Evolutionary conservation across 768 basidiomycete species (phyloP).

Genomic region (Amanita subjunquillea): DNA sequence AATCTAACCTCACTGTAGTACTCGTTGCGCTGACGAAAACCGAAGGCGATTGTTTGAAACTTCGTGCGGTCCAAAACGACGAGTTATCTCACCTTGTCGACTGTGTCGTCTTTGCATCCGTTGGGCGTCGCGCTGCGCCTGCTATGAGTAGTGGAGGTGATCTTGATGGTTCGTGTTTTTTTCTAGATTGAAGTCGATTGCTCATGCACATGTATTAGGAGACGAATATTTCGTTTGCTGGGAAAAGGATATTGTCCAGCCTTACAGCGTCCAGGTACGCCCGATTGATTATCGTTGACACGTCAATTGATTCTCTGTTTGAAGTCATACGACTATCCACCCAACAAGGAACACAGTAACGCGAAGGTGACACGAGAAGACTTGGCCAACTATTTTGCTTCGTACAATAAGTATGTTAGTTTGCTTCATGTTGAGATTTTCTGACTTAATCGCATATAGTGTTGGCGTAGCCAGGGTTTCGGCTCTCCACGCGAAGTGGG

Average conservation of each 20-base stretch:
- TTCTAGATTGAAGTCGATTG: neutral
- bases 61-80: slow-evolving; percentile 44
- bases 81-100: slow-evolving; percentile 48
- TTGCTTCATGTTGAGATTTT: neutral
- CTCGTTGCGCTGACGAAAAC: neutral
- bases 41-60: slow-evolving; percentile 53
- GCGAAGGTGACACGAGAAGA: slow-evolving; percentile 41
- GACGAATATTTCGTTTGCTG: slow-evolving; percentile 64
- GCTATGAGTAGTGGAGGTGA: slow-evolving; percentile 59
- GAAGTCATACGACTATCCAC: slow-evolving; percentile 60
- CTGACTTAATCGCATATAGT: slow-evolving; percentile 18
- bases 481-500: slow-evolving; percentile 52
- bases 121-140: slow-evolving; percentile 51
- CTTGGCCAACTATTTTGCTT: slow-evolving; percentile 55
- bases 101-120: slow-evolving; percentile 57
- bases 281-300: neutral
- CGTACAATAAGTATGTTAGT: slow-evolving; percentile 44
- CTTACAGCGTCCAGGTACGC: slow-evolving; percentile 40
- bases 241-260: slow-evolving; percentile 54
- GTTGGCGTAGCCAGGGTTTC: slow-evolving; percentile 47
- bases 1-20: neutral
- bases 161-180: slow-evolving; percentile 33
- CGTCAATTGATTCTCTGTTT: neutral
- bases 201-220: slow-evolving; percentile 20
- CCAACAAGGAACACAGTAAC: slow-evolving; percentile 42